Percentiles rank a stretch among this genome's conserved stretches.
Evolutionary conservation across 345 rosid species (phyloP).

Genomic region (Hibiscus trionum): DNA sequence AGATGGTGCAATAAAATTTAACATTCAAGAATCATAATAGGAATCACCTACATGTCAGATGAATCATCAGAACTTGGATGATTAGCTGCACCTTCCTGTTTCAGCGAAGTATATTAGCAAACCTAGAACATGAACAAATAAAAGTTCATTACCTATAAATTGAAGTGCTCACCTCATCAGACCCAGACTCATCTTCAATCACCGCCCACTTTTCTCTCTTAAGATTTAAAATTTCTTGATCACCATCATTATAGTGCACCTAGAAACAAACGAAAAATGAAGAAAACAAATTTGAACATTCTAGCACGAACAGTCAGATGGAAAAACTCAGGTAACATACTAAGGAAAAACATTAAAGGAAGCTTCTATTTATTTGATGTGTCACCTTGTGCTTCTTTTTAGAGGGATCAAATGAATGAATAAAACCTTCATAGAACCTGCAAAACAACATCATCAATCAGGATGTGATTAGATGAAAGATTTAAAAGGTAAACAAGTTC

Average conservation of each 20-base stretch:
- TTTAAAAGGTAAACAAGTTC: not conserved
- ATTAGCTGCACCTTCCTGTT: conserved; percentile 49
- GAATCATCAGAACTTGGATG: conserved; percentile 33
- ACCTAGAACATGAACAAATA: not conserved
- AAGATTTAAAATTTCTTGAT: conserved; percentile 52
- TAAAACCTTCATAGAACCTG: conserved; percentile 78
- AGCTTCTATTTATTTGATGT: not conserved
- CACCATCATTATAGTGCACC: conserved; percentile 78
- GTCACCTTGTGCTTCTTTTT: conserved; percentile 80
- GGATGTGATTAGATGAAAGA: not conserved
- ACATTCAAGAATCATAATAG: conserved; percentile 3
- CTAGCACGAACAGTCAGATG: conserved; percentile 1
- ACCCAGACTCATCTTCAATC: conserved; percentile 29
- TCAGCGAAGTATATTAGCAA: conserved; percentile 19
- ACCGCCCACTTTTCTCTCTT: conserved; percentile 56
- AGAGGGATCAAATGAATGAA: conserved; percentile 46
- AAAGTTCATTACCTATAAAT: conserved; percentile 1
- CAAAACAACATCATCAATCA: conserved; percentile 13
- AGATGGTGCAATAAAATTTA: not conserved
- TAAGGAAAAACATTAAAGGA: not conserved
- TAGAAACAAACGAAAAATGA: conserved; percentile 18
- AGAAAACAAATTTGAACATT: not conserved
- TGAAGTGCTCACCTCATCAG: conserved; percentile 40
- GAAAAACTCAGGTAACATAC: not conserved
- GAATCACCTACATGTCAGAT: conserved; percentile 49